Conservation (phyloP, 2,329 filamentous ascomycete species). For the Ophiosphaerella korrae region DNA sequence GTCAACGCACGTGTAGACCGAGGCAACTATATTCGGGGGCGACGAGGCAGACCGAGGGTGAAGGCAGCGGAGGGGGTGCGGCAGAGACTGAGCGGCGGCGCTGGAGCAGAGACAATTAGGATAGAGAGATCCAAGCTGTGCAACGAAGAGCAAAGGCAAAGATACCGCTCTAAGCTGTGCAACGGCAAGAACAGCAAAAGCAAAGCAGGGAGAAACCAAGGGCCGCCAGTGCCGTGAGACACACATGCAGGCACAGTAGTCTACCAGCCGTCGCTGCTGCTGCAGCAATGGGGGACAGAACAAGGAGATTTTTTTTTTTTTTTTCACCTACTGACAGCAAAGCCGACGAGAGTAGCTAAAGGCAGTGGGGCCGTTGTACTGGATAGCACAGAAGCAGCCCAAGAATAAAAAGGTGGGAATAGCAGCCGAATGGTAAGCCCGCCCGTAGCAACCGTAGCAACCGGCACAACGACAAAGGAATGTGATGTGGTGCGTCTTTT, state of each 20-base stretch:
- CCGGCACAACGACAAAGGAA: conserved; percentile 33
- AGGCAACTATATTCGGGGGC: conserved; percentile 19
- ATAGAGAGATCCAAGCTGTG: conserved; percentile 33
- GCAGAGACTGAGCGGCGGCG: conserved; percentile 25
- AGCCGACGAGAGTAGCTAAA: conserved; percentile 7
- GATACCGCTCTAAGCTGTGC: no score
- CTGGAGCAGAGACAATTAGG: conserved; percentile 29
- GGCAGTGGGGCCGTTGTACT: conserved; percentile 35
- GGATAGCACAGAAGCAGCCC: conserved; percentile 28
- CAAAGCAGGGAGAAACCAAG: conserved; percentile 29
- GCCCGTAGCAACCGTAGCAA: no score
- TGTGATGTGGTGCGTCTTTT: conserved; percentile 10
- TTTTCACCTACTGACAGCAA: conserved; percentile 28
- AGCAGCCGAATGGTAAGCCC: conserved; percentile 36
- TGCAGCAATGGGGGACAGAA: conserved; percentile 26
- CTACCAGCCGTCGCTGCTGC: conserved; percentile 16
- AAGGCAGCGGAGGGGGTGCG: conserved; percentile 23
- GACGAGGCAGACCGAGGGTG: conserved; percentile 16
- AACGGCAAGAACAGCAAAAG: background rate
- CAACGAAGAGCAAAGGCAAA: conserved; percentile 15
- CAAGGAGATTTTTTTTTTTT: conserved; percentile 21
- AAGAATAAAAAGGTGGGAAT: conserved; percentile 32
- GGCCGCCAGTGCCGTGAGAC: conserved; percentile 37
- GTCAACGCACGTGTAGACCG: background rate
- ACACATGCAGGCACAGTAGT: conserved; percentile 40